phyloP scores from a whole-genome alignment of 345 rosid genomes.

The Moricandia arvensis region DNA sequence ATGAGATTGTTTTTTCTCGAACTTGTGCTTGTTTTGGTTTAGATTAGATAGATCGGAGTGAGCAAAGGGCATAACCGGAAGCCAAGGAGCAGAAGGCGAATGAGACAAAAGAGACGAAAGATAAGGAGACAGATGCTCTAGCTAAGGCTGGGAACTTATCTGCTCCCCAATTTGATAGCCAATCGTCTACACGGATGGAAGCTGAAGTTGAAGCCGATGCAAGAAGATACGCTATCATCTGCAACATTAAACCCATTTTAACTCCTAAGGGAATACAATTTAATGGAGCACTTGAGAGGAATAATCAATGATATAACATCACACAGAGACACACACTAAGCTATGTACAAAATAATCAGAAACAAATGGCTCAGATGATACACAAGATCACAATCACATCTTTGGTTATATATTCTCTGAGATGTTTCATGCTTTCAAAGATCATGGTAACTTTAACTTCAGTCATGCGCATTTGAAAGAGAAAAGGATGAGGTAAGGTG shows the following conservation, averaged over 20 bases:
- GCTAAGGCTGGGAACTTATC: conserved; percentile 87
- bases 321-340: not conserved
- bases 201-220: conserved; percentile 87
- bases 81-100: conserved; percentile 70
- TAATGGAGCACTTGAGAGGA: not conserved
- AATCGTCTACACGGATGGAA: conserved; percentile 71
- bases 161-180: conserved; percentile 80
- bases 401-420: not conserved
- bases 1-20: not conserved
- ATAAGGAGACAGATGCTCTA: conserved; percentile 60
- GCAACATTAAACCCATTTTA: conserved; percentile 20
- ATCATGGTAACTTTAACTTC: not conserved
- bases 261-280: not conserved
- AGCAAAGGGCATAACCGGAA: conserved; percentile 64
- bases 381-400: not conserved
- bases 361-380: not conserved
- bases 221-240: conserved; percentile 79
- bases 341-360: not conserved
- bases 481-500: not conserved
- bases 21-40: conserved; percentile 20
- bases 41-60: conserved; percentile 39
- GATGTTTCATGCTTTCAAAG: not conserved
- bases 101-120: conserved; percentile 62
- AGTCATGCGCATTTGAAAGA: not conserved
- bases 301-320: not conserved